A percentile compares a stretch with the other conserved stretches of the same genome.
Conservation (phyloP, 1,139 yeast species). For the Protomyces lactucae-debilis region DNA sequence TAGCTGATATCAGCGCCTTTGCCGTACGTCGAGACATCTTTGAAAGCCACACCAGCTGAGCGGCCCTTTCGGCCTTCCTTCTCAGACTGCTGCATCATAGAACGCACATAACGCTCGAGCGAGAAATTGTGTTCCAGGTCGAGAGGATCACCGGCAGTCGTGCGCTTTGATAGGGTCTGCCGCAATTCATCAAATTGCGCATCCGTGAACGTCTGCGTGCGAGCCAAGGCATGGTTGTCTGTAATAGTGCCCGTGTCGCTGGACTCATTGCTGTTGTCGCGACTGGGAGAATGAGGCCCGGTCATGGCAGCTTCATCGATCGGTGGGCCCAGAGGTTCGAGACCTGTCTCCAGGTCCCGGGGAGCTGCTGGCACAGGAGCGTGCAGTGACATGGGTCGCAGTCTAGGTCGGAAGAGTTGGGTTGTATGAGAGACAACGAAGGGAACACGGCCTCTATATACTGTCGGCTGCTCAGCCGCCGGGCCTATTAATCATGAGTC, state of each 20-base stretch:
- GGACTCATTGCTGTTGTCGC: background rate
- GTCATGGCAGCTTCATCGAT: background rate
- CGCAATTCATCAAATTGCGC: conserved; percentile 18
- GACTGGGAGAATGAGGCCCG: background rate
- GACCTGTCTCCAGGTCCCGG: conserved; percentile 15
- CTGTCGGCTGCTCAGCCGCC: too few species aligned
- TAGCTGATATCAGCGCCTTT: conserved; percentile 68
- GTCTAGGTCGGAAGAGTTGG: too few species aligned
- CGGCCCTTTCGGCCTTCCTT: conserved; percentile 30
- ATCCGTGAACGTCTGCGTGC: conserved; percentile 7
- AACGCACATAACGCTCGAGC: conserved; percentile 32
- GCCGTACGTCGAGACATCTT: conserved; percentile 66
- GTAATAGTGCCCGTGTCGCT: background rate
- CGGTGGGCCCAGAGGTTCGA: conserved; percentile 18
- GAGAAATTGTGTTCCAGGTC: conserved; percentile 29
- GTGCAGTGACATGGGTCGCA: background rate
- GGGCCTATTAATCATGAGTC: too few species aligned
- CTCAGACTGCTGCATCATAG: conserved; percentile 28
- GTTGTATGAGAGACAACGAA: too few species aligned
- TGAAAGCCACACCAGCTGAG: conserved; percentile 57
- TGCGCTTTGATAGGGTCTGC: conserved; percentile 8
- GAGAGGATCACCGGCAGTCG: conserved; percentile 17
- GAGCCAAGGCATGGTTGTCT: conserved; percentile 9
- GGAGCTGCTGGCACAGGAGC: conserved; percentile 15
- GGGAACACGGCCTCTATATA: too few species aligned